These are phyloP conservation scores for Heritiera littoralis DNA, from an alignment of 345 rosid genomes.

Conservation along the genomic window DNA sequence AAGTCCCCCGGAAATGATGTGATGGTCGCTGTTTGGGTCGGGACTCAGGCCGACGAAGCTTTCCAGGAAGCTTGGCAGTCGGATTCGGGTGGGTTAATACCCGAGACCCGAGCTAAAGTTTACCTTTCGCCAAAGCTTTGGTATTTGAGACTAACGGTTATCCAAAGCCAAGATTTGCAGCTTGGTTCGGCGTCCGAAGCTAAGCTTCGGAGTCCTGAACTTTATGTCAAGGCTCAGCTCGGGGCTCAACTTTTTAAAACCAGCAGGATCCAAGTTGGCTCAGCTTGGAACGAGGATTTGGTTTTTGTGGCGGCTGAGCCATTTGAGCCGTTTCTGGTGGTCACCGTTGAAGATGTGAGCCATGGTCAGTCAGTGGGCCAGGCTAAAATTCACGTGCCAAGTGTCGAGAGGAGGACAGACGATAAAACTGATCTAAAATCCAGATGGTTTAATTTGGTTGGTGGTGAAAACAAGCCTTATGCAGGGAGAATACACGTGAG, in stretches of 20 bases:
- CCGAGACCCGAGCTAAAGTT: slow-evolving; percentile 89
- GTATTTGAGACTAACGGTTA: slow-evolving; percentile 94
- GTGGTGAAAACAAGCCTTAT: slow-evolving; percentile 65
- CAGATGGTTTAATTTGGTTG: slow-evolving; percentile 80
- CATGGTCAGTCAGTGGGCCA: slow-evolving; percentile 60
- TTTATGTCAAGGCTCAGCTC: slow-evolving; percentile 78
- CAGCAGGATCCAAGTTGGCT: slow-evolving; percentile 54
- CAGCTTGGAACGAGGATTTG: slow-evolving; percentile 92
- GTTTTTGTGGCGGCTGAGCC: slow-evolving; percentile 93
- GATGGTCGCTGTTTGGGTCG: slow-evolving; percentile 91
- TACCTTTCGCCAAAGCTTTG: slow-evolving; percentile 67
- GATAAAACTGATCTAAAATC: slow-evolving; percentile 59
- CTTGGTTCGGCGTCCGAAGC: slow-evolving; percentile 60
- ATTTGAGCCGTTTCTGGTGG: slow-evolving; percentile 87
- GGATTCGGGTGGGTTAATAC: slow-evolving; percentile 88
- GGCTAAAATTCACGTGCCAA: slow-evolving; percentile 66
- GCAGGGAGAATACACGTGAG: slow-evolving; percentile 77
- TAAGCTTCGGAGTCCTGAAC: slow-evolving; percentile 64
- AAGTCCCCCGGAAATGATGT: slow-evolving; percentile 69
- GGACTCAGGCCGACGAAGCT: slow-evolving; percentile 92
- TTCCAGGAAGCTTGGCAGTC: slow-evolving; percentile 98
- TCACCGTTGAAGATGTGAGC: slow-evolving; percentile 64
- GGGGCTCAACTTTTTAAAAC: slow-evolving; percentile 89
- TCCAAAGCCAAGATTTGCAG: slow-evolving; percentile 94
- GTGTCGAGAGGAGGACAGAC: slow-evolving; percentile 67